Evolutionary conservation across 208 protist species (phyloP).

Genomic region (Leishmania braziliensis): DNA sequence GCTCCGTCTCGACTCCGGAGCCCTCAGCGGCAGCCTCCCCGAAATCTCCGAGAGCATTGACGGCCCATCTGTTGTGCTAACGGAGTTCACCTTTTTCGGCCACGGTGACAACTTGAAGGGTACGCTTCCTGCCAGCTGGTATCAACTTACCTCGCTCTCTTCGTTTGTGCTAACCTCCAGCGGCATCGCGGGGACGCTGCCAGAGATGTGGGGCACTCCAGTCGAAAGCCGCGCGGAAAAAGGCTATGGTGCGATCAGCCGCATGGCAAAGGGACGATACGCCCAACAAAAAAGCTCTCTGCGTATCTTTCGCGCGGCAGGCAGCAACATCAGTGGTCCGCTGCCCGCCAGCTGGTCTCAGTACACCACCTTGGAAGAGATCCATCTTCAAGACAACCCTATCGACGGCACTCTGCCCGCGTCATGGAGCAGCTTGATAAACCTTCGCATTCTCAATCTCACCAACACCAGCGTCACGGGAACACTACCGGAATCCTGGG

Average conservation of each 20-base stretch:
- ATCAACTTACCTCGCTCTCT: conserved; percentile 1
- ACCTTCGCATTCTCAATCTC: not conserved
- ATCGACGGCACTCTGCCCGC: not conserved
- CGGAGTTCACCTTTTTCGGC: conserved; percentile 9
- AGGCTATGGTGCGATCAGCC: too few relatives aligned
- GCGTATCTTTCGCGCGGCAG: not conserved
- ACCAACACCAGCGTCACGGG: not conserved
- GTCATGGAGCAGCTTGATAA: not conserved
- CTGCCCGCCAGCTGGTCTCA: not conserved
- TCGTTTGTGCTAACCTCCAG: conserved; percentile 15
- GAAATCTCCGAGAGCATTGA: conserved; percentile 12
- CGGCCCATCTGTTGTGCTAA: conserved; percentile 16
- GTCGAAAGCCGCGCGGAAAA: not conserved
- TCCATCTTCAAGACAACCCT: not conserved
- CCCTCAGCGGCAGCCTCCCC: conserved; percentile 10
- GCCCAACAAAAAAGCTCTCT: not conserved
- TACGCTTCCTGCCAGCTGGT: conserved; percentile 23
- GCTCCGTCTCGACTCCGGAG: conserved; percentile 9
- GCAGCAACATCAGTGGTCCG: not conserved
- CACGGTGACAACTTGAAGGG: conserved; percentile 9
- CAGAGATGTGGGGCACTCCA: not conserved
- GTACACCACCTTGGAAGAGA: not conserved
- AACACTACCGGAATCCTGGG: not conserved
- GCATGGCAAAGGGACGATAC: too few relatives aligned
- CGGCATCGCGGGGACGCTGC: conserved; percentile 11